Evolutionary conservation across 306 rosid genomes (phyloP).

Genomic region (Lupinus albus): DNA sequence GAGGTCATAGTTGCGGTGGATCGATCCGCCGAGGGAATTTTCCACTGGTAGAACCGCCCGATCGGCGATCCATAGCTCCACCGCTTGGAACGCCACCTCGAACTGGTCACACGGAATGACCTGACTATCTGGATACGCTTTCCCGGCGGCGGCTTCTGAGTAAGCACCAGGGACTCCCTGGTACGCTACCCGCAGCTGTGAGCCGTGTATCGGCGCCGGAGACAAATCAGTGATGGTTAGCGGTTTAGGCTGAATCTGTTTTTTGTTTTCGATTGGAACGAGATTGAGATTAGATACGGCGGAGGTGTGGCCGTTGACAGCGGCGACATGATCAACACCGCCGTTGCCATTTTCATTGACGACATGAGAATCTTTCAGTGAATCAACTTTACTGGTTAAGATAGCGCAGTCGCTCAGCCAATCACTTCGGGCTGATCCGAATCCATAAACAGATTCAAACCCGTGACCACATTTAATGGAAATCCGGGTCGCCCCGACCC

Average conservation of each 20-base stretch:
- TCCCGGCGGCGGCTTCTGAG: slow-evolving; percentile 94
- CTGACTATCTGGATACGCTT: slow-evolving; percentile 90
- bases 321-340: slow-evolving; percentile 35
- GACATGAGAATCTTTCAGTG: slow-evolving; percentile 50
- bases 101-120: slow-evolving; percentile 97
- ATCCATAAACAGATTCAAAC: slow-evolving; percentile 52
- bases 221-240: slow-evolving; percentile 77
- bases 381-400: slow-evolving; percentile 68
- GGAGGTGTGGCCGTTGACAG: slow-evolving; percentile 72
- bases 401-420: slow-evolving; percentile 92
- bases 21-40: slow-evolving; percentile 95
- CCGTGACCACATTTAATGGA: slow-evolving; percentile 56
- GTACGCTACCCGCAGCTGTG: slow-evolving; percentile 87
- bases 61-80: slow-evolving; percentile 96
- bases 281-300: slow-evolving; percentile 61
- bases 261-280: slow-evolving; percentile 56
- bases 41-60: slow-evolving; percentile 88
- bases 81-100: slow-evolving; percentile 95
- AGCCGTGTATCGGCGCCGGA: slow-evolving; percentile 95
- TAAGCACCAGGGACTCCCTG: slow-evolving; percentile 98
- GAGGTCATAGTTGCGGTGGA: slow-evolving; percentile 91
- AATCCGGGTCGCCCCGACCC: slow-evolving; percentile 40
- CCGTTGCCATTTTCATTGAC: slow-evolving; percentile 26
- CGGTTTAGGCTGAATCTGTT: slow-evolving; percentile 54
- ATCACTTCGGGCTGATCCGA: slow-evolving; percentile 61